A percentile compares a stretch with the other conserved stretches of the same genome.
Conservation (phyloP, 176 grass and related monocot genomes). For the Musa troglodytarum region DNA sequence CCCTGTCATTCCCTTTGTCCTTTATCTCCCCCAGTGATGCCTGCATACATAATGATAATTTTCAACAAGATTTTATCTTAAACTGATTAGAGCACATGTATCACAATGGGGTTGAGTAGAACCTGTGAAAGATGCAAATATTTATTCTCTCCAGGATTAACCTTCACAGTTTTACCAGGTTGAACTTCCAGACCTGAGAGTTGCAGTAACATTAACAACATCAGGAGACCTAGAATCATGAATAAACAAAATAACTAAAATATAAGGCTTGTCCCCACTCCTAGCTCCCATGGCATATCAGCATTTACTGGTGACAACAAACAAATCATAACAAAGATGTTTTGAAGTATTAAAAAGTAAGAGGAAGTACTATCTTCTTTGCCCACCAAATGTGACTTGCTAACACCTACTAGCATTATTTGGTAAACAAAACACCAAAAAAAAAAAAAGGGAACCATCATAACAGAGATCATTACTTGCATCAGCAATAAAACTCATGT, state of each 20-base stretch:
- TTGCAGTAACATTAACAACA: neutral
- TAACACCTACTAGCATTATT: too few species aligned
- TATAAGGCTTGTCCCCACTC: too few species aligned
- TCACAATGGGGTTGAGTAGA: neutral
- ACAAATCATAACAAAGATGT: neutral
- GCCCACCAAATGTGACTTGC: too few species aligned
- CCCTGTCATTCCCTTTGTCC: slow-evolving; percentile 36
- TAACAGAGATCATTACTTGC: too few species aligned
- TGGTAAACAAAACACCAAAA: too few species aligned
- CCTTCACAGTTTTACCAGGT: slow-evolving; percentile 51
- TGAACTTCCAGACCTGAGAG: slow-evolving; percentile 71
- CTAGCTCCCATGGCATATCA: neutral
- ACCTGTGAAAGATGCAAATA: slow-evolving; percentile 87
- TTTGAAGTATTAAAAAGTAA: too few species aligned
- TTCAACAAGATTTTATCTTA: neutral
- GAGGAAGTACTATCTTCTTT: too few species aligned
- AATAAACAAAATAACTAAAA: too few species aligned
- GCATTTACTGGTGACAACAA: neutral
- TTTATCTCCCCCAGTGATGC: slow-evolving; percentile 59
- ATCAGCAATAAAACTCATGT: too few species aligned
- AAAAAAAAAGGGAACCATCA: too few species aligned
- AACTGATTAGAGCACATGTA: neutral
- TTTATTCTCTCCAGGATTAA: slow-evolving; percentile 44
- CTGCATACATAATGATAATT: slow-evolving; percentile 18
- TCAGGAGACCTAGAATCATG: neutral